A percentile compares a stretch with the other conserved stretches of the same genome.
Conservation (phyloP, 1,284 basidiomycete species). For the Cystobasidium slooffiae region DNA sequence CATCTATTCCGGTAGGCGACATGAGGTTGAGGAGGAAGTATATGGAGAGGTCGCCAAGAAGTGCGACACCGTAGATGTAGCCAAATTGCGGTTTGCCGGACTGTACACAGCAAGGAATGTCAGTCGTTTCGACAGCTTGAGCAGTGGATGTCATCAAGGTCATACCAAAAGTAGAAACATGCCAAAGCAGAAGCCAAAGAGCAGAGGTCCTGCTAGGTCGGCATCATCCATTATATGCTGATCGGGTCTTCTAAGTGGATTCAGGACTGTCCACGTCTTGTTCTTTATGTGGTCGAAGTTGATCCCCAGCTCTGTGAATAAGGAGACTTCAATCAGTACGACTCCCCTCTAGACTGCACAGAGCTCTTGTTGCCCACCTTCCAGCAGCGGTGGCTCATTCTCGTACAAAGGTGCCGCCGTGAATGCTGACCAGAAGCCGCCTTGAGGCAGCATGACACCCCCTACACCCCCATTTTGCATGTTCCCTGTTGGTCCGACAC, state of each 20-base stretch:
- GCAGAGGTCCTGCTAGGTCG: conserved; percentile 92
- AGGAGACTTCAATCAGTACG: not conserved
- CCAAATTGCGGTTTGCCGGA: conserved; percentile 98
- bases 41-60: conserved; percentile 90
- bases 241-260: conserved; percentile 84
- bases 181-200: conserved; percentile 93
- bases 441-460: conserved; percentile 40
- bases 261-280: conserved; percentile 93
- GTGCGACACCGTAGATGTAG: conserved; percentile 96
- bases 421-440: conserved; percentile 45
- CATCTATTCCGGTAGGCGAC: conserved; percentile 93
- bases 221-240: conserved; percentile 99
- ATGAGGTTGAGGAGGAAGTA: conserved; percentile 97
- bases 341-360: not conserved
- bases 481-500: conserved; percentile 28
- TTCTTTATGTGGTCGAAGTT: conserved; percentile 94
- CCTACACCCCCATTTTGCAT: conserved; percentile 41
- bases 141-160: not conserved
- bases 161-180: conserved; percentile 82
- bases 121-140: not conserved
- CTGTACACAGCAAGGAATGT: conserved; percentile 60
- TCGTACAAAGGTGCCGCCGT: conserved; percentile 62
- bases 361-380: conserved; percentile 65
- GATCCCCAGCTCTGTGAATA: conserved; percentile 82
- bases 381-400: conserved; percentile 86